A percentile compares a stretch with the other conserved stretches of the same genome.
phyloP scores from a whole-genome alignment of 2,329 filamentous ascomycete genomes.

The Diaporthe eres region DNA sequence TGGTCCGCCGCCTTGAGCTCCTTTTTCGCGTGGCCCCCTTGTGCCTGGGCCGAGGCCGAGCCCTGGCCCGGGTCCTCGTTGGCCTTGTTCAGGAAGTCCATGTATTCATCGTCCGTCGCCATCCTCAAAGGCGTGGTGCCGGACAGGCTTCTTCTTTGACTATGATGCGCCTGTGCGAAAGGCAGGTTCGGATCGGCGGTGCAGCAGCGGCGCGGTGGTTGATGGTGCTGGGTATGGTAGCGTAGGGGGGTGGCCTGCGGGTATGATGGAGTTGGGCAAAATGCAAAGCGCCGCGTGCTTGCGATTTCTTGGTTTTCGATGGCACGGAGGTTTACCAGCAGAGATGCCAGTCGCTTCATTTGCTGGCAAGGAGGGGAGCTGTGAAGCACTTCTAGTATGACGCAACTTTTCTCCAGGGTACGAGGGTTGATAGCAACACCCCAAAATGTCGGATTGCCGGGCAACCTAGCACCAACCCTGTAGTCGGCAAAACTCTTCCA shows the following conservation, averaged over 20 bases:
- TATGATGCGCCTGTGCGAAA: slow-evolving; percentile 30
- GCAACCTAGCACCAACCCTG: slow-evolving; percentile 1
- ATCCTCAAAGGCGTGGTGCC: slow-evolving; percentile 57
- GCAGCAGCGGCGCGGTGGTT: slow-evolving; percentile 3
- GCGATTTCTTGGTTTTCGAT: neutral
- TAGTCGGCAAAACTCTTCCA: neutral
- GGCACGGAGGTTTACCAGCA: neutral
- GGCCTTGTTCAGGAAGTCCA: slow-evolving; percentile 87
- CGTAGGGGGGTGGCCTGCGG: neutral
- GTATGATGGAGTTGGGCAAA: neutral
- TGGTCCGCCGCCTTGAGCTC: slow-evolving; percentile 67
- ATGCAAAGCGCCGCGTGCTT: neutral
- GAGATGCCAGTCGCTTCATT: slow-evolving; percentile 15
- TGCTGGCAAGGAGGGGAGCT: slow-evolving; percentile 27
- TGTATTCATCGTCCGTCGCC: slow-evolving; percentile 86
- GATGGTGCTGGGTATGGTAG: slow-evolving; percentile 1
- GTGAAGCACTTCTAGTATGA: slow-evolving; percentile 12
- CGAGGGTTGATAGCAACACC: neutral
- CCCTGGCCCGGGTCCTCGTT: slow-evolving; percentile 82
- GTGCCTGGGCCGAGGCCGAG: slow-evolving; percentile 50
- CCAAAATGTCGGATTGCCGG: neutral
- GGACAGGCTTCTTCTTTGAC: neutral
- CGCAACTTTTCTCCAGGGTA: slow-evolving; percentile 30
- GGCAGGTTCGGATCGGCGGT: neutral
- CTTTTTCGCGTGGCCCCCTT: slow-evolving; percentile 43